Evolutionary conservation across 1,284 basidiomycete genomes (phyloP).

Genomic region (Quambalaria eucalypti): DNA sequence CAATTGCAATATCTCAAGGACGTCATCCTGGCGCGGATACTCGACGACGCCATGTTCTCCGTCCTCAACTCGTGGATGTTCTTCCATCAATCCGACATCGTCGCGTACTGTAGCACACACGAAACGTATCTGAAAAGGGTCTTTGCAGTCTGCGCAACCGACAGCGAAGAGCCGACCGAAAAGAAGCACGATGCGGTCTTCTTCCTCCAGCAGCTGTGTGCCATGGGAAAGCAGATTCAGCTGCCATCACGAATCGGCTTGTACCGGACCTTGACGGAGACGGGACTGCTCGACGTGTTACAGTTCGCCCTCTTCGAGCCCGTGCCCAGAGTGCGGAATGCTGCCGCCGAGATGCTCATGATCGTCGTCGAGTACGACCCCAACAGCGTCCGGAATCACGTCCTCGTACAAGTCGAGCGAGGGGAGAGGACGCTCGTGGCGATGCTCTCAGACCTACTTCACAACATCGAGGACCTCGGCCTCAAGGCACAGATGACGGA

Average conservation of each 20-base stretch:
- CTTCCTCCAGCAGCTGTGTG: constrained; percentile 86
- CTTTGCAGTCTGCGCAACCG: constrained; percentile 58
- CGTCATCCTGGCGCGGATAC: constrained; percentile 83
- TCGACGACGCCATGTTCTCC: constrained; percentile 94
- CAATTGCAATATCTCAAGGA: constrained; percentile 94
- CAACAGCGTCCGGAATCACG: constrained; percentile 71
- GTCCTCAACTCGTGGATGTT: constrained; percentile 94
- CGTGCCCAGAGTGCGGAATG: constrained; percentile 57
- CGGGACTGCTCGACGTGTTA: constrained; percentile 76
- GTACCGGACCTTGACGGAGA: constrained; percentile 81
- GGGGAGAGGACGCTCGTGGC: constrained; percentile 40
- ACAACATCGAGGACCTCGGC: constrained; percentile 67
- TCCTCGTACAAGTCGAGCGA: constrained; percentile 64
- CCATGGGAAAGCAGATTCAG: constrained; percentile 94
- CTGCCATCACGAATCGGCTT: constrained; percentile 72
- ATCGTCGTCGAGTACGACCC: constrained; percentile 85
- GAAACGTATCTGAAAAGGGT: constrained; percentile 66
- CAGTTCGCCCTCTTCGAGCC: constrained; percentile 59
- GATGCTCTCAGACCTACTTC: constrained; percentile 59
- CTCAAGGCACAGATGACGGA: constrained; percentile 85
- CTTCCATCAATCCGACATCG: constrained; percentile 98
- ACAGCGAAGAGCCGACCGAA: constrained; percentile 8
- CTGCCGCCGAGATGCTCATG: constrained; percentile 78
- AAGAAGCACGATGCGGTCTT: constrained; percentile 21
- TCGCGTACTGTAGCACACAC: constrained; percentile 75